Base-by-base conservation (phyloP, 148 eudicot genomes). In the Nyssa sinensis region DNA sequence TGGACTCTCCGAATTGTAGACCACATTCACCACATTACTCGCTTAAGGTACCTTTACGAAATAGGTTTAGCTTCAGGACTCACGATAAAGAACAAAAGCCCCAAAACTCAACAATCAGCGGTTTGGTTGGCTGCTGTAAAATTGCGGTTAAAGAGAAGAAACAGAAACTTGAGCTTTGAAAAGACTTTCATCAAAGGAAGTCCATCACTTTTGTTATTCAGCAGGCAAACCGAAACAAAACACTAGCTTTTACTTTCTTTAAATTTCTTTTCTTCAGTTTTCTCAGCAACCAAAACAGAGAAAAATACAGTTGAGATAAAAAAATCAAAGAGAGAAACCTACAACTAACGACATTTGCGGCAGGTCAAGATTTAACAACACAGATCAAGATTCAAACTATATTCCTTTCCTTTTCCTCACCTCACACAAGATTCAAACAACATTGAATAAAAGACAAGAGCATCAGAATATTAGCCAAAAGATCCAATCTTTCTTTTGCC, bases 331-430 rank as follows among this genome's bases (percentile, higher is more conserved):
- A 8, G n/a, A 8, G 19, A 16, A 12, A 7, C 31, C 21, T 3
- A 32, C 16, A 37, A 11, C 27, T 49, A 8, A 41, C 37, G 28
- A 41, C 68, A 65, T 37, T 34, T 7, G 12, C 5, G 3, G 11
- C 51, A 5, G 37, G 9, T 16, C 24, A 55, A 57, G 28, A 4
- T 29, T 68, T 16, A 31, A 69, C 63, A 12, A 55, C 11, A 27
- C 65, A n/a, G n/a, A n/a, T n/a, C 68, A 65, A 65, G 68, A 21
- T 21, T 35, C 70, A 66, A 66, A 41, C 57, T 24, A 39, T 3
- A 23, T 11, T 66, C 3, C 13, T 9, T 16, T 1, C 25, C 70
- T 39, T 41, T 27, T 66, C 57, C 39, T 39, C 51, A 63, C 51
- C 44, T 32, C 6, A 61, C 34, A 49, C 25, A 7, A 14, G 2